Evolutionary conservation across 1,284 basidiomycete genomes (phyloP).

Genomic region (Papiliotrema terrestris): DNA sequence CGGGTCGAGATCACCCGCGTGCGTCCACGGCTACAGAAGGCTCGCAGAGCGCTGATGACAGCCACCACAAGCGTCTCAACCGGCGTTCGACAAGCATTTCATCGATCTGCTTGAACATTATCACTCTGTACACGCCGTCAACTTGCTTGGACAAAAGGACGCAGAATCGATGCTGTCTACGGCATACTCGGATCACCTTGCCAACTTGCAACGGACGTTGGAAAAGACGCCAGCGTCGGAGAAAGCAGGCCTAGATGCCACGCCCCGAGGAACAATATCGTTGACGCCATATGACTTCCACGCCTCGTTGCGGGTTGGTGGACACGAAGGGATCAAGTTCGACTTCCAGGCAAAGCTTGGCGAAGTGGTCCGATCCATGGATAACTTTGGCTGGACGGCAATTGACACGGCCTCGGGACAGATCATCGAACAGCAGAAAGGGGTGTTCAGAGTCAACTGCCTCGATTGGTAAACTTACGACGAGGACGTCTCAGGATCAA

Average conservation of each 20-base stretch:
- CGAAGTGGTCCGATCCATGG: constrained; percentile 62
- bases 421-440: constrained; percentile 76
- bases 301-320: constrained; percentile 70
- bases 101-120: constrained; percentile 79
- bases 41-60: constrained; percentile 53
- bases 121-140: constrained; percentile 74
- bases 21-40: constrained; percentile 18
- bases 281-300: constrained; percentile 97
- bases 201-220: constrained; percentile 52
- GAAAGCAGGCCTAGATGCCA: constrained; percentile 25
- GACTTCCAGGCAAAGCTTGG: constrained; percentile 70
- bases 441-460: constrained; percentile 92
- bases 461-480: constrained; percentile 73
- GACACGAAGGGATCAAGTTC: constrained; percentile 78
- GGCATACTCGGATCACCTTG: constrained; percentile 76
- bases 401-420: constrained; percentile 64
- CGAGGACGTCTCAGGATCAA: constrained; percentile 1
- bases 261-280: constrained; percentile 24
- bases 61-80: constrained; percentile 85
- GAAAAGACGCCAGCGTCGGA: constrained; percentile 58
- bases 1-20: constrained; percentile 72
- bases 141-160: constrained; percentile 84
- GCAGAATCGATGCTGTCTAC: constrained; percentile 80
- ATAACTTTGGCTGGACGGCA: constrained; percentile 81
- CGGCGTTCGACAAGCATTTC: constrained; percentile 93